These are phyloP conservation scores for Ogataea methanolica DNA, from an alignment of 805 yeast genomes.

Conservation along the genomic window DNA sequence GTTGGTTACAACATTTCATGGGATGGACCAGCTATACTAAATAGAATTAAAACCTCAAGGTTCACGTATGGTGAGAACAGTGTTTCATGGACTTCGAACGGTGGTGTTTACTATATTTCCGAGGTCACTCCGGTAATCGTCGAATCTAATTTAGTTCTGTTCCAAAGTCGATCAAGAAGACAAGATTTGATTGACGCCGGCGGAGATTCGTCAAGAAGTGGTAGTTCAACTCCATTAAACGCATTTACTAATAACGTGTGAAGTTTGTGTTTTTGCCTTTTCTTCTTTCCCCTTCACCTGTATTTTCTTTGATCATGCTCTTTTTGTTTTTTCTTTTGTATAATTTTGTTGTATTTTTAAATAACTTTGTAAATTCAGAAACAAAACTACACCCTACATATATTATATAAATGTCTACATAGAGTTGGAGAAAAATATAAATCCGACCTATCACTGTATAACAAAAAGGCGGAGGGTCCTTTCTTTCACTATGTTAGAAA, in stretches of 20 bases:
- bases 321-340: neutral
- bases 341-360: too few species aligned
- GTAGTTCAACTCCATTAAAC: slow-evolving; percentile 26
- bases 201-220: slow-evolving; percentile 13
- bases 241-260: slow-evolving; percentile 31
- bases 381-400: too few species aligned
- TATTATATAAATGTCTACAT: too few species aligned
- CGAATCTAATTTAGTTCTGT: slow-evolving; percentile 28
- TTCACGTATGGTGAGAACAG: slow-evolving; percentile 62
- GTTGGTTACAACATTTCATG: slow-evolving; percentile 64
- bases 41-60: slow-evolving; percentile 58
- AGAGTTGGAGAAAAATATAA: too few species aligned
- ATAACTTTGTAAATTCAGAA: too few species aligned
- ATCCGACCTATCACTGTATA: too few species aligned
- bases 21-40: slow-evolving; percentile 53
- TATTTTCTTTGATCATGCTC: too few species aligned
- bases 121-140: slow-evolving; percentile 45
- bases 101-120: slow-evolving; percentile 73
- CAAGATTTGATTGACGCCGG: slow-evolving; percentile 5
- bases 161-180: slow-evolving; percentile 23
- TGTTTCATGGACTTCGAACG: slow-evolving; percentile 89
- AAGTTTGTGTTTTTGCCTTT: neutral
- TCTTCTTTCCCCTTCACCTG: too few species aligned
- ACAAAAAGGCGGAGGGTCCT: too few species aligned
- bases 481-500: too few species aligned